Base-by-base conservation (phyloP, 345 rosid species). In the Mallotus nudiflorus region DNA sequence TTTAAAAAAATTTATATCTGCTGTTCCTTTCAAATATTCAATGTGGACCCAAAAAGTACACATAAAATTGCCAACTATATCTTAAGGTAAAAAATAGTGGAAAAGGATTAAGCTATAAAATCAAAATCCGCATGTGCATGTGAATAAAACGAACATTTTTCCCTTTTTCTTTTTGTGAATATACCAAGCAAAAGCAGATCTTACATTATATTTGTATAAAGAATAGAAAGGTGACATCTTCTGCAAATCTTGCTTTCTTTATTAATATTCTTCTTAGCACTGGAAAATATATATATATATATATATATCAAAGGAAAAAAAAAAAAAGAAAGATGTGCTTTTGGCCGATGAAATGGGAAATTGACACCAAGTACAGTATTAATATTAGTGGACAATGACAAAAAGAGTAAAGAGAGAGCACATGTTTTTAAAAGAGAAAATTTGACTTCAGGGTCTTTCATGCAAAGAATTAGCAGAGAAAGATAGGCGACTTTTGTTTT, bases 381-480 rank as follows among this genome's bases (percentile, higher is more conserved):
- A n/a, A 10, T 25, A 56, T 29, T 9, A 10, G 37, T 63, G 15
- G 68, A 48, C 46, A 65, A 65, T 12, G 42, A 65, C 25, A 28
- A 10, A 29, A n/a, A 46, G 13, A 45, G 18, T 6, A 40, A 62
- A 46, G 42, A 48, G 22, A n/a, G 48, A 65, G 27, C 44, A 65
- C n/a, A 45, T 20, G 29, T 5, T 8, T 14, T 15, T 61, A 1
- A 39, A 39, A 0, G 19, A 40, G 13, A 25, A 20, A 40, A 1
- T 20, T 64, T 42, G 52, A 64, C 53, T 64, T 22, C 6, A 62
- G 37, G 29, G 55, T 19, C 22, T 29, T 65, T 65, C 42, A 31
- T 33, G 57, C 18, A 11, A 63, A 25, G 52, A 46, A 8, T 42
- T 22, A 1, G 35, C 22, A 24, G 0, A 0, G 12, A 48, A 46